Evolutionary conservation across 352 stramenopile species (phyloP), one percentile per base, ranked within the genome.

Genomic region (Pythium periplocum): DNA sequence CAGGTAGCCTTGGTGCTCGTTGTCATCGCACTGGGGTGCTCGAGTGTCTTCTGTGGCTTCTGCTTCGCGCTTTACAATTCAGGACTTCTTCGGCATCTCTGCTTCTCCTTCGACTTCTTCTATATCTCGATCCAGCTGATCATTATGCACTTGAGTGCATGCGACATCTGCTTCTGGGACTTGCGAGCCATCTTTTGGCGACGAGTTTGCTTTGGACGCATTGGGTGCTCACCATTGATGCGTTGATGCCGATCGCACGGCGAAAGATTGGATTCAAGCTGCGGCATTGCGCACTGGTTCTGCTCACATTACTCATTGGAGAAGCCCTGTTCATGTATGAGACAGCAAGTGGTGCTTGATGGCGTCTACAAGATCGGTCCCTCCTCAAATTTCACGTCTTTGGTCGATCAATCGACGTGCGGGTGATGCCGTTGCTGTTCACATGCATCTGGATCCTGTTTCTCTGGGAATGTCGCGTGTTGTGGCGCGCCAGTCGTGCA

Each of bases 381-480:
- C 7, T 42, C 7, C 12, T 42, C 17, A 26, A 26, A 26, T 26
- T 26, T 26, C 17, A 26, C 17, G 17, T 26, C 17, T 26, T 26
- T 26, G 17, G 17, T 50, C 31, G 10, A 30, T 17, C 7, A 53
- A 61, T 26, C 33, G 31, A 48, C 1, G 41, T 70, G 44, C 31
- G 58, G 35, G 53, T 58, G 12, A 49, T 52, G 51, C 54, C 62
- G 4, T 56, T 63, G 35, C 56, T 70, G 3, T 57, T 66, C 11
- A 64, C 54, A 2, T 46, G 62, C 41, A 47, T 61, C 12, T 66
- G 57, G 53, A 70, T 55, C 47, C 48, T 70, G 41, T 5, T 63
- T 49, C 43, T 66, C 26, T 70, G 62, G 62, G 55, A 60, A n/a
- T 40, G 48, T 30, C 62, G 62, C 5, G 47, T 52, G 26, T 34